These are phyloP conservation scores for Sarcomyxa edulis DNA, from an alignment of 768 basidiomycete species.

Conservation along the genomic window DNA sequence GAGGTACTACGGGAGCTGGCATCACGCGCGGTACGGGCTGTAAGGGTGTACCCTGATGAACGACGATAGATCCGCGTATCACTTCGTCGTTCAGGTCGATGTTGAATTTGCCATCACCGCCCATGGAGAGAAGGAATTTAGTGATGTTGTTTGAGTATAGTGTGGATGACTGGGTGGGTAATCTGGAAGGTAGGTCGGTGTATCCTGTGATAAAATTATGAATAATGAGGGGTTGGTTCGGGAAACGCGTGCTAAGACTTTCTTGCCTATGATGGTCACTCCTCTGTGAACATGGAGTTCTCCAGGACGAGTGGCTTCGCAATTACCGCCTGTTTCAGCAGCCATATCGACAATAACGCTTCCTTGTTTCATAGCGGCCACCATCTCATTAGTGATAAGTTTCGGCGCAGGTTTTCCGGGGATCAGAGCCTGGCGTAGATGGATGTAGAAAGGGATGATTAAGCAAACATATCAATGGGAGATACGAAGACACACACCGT, in stretches of 20 bases:
- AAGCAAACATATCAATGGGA: background rate
- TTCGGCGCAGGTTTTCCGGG: conserved; percentile 86
- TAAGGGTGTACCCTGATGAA: conserved; percentile 61
- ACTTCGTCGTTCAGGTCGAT: conserved; percentile 82
- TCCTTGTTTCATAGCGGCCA: conserved; percentile 88
- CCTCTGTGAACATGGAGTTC: conserved; percentile 64
- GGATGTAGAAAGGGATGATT: background rate
- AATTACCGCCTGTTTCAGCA: conserved; percentile 88
- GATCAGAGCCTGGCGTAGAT: conserved; percentile 56
- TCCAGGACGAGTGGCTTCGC: conserved; percentile 76
- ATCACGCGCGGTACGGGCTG: conserved; percentile 64
- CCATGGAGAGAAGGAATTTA: conserved; percentile 82
- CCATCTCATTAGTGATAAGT: conserved; percentile 80
- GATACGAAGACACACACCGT: conserved; percentile 40
- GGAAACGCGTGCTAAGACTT: background rate
- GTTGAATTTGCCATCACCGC: conserved; percentile 53
- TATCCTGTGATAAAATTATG: conserved; percentile 49
- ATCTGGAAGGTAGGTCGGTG: conserved; percentile 79
- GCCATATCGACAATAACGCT: conserved; percentile 86
- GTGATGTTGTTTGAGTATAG: conserved; percentile 90
- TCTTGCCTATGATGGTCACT: conserved; percentile 74
- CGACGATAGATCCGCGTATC: conserved; percentile 72
- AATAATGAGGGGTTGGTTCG: background rate
- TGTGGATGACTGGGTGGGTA: conserved; percentile 86
- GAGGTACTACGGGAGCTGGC: conserved; percentile 52